Evolutionary conservation across 768 basidiomycete species (phyloP), one percentile per base, ranked within the genome.

Genomic region (Pleurotus tuoliensis): DNA sequence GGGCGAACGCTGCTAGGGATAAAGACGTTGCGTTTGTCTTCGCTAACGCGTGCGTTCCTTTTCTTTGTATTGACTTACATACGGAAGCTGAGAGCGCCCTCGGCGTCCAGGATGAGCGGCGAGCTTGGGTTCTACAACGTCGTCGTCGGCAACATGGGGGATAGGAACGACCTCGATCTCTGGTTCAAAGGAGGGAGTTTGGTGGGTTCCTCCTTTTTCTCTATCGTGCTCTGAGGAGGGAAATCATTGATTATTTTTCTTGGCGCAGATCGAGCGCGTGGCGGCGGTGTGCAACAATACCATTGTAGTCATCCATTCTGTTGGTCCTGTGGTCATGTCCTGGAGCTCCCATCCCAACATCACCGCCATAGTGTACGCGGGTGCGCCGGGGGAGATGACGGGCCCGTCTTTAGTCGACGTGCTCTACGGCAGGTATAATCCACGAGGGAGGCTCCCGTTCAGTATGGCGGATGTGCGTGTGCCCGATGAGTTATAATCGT

Each of bases 291-390:
- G 85, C 69, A 80, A 80, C 64, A 90, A 90, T 69, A 88, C 87
- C 0, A 82, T 90, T 39, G 87, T 90, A 7, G 74, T 90, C 30
- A 78, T 82, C 13, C 82, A 90, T 68, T 80, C 78, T 27, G 82
- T 83, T 22, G 83, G 84, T 0, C 82, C 83, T 0, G 66, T 86
- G 49, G 79, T 82, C 47, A 53, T 83, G 27, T 76, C 79, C 2
- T 89, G 88, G 88, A 82, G 86, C 51, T 82, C 86, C 5, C 81
- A 88, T 66, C 82, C 84, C 2, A 90, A 90, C 61, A 77, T 89
- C 47, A 86, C 86, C 37, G 86, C 84, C n/a, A 83, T 84, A 7
- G 66, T 85, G 3, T 89, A 86, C 85, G 86, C 86, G 3, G 85
- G 86, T 30, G 63, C 82, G 11, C 79, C 79, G 12, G 88, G 88